Percentiles rank a stretch among this genome's conserved stretches.
phyloP scores from a whole-genome alignment of 2,329 filamentous ascomycete genomes.

The Arthrobotrys entomopaga region DNA sequence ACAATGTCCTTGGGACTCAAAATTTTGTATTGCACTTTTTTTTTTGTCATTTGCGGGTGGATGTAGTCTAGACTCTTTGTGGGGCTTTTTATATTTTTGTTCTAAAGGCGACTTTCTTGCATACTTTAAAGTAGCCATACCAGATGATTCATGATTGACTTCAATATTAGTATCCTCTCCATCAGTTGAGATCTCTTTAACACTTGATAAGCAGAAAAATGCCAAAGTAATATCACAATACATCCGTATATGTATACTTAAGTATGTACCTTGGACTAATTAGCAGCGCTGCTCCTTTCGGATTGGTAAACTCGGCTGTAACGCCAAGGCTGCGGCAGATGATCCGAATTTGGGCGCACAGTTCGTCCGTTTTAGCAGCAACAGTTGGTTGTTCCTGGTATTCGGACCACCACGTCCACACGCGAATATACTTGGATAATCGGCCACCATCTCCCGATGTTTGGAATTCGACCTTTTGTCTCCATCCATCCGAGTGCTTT shows the following conservation, averaged over 20 bases:
- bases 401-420: not conserved
- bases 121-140: not conserved
- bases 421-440: not conserved
- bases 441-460: constrained; percentile 1
- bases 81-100: not conserved
- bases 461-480: not conserved
- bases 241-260: too few species aligned
- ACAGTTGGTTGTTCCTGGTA: constrained; percentile 12
- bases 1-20: constrained; percentile 11
- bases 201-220: too few species aligned
- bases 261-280: too few species aligned
- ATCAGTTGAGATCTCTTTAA: too few species aligned
- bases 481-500: constrained; percentile 6
- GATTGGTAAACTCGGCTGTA: not conserved
- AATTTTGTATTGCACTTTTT: constrained; percentile 1
- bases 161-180: too few species aligned
- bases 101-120: not conserved
- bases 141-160: not conserved
- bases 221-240: too few species aligned
- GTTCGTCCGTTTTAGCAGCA: not conserved
- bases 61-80: constrained; percentile 23
- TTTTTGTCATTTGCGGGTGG: not conserved
- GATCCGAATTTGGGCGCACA: constrained; percentile 15
- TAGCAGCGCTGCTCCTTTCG: not conserved
- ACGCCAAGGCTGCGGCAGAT: constrained; percentile 31